Percentiles rank a stretch among this genome's conserved stretches.
Conservation (phyloP, 306 rosid genomes). For the Ormosia semicastrata region DNA sequence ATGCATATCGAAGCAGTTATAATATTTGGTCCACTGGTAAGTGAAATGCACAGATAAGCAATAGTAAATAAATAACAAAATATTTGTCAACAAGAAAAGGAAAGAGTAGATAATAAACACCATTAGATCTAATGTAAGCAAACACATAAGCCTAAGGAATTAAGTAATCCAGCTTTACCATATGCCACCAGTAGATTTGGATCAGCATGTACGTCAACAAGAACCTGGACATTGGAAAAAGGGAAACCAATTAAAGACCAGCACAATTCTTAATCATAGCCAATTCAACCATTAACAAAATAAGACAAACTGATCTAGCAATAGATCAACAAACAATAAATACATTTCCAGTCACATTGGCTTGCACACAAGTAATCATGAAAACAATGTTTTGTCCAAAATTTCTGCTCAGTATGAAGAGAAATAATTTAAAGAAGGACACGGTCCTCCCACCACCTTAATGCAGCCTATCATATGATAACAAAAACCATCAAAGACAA, state of each 20-base stretch:
- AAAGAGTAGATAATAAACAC: not conserved
- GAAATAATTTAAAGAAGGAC: not conserved
- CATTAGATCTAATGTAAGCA: not conserved
- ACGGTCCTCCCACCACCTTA: not conserved
- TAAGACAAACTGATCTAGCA: not conserved
- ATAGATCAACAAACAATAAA: constrained; percentile 10
- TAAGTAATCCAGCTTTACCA: constrained; percentile 49
- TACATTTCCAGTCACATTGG: not conserved
- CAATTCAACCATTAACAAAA: not conserved
- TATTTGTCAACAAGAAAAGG: not conserved
- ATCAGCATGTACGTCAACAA: constrained; percentile 79
- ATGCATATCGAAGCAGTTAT: constrained; percentile 15
- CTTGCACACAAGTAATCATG: not conserved
- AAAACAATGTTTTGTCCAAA: constrained; percentile 23
- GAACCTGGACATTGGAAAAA: constrained; percentile 54
- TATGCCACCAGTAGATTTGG: constrained; percentile 87
- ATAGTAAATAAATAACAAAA: not conserved
- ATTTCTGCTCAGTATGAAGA: not conserved
- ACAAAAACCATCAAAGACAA: not conserved
- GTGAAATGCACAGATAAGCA: not conserved
- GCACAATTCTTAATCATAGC: not conserved
- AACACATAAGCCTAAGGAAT: constrained; percentile 13
- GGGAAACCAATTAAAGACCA: constrained; percentile 6
- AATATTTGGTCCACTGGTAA: not conserved
- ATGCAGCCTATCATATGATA: constrained; percentile 11